Base-by-base conservation (phyloP, 2,329 filamentous ascomycete species). In the Colletotrichum scovillei region DNA sequence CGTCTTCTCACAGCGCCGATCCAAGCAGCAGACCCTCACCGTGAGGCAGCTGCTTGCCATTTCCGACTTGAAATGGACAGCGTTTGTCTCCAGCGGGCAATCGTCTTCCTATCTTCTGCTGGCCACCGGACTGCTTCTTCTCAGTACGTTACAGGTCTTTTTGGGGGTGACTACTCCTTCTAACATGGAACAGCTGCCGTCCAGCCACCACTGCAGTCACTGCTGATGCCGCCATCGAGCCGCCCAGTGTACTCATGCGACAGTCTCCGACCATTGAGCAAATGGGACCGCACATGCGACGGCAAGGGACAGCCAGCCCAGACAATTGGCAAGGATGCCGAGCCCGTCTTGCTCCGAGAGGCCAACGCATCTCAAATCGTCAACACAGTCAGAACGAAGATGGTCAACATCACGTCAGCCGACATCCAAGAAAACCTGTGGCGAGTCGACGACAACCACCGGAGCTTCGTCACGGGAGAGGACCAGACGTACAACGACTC, bases 1-100 rank as follows among this genome's bases (percentile, higher is more conserved):
- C 4, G 71, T 74, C 14, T 74, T 63, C 24, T 70, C 71, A 7
- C 71, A 75, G 56, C 66, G 73, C 57, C 66, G 53, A 28, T 55
- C 56, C 12, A 38, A 56, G 16, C 57, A 67, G 35, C 73, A 74
- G 59, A 58, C 62, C 22, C 53, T 74, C 24, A 75, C 57, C 16
- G 42, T 75, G 12, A 71, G 70, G 14, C 73, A 75, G 14, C 32
- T 75, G 12, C 56, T 74, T 16, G 70, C 70, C 28, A 72, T 74
- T n/a, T 65, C 73, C 5, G 71, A 75, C 46, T 22, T 35, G 3
- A 70, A 58, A 24, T 75, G 73, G 73, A 72, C 66, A n/a, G 70
- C 73, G 4, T 64, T 71, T 26, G 38, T 74, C 30, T 62, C 65
- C 1, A 35, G 35, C 14, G 62, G 67, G 24, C 46, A 73, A 16